Evolutionary conservation across 2,329 filamentous ascomycete species (phyloP).

Genomic region (Fusarium sublunatum): DNA sequence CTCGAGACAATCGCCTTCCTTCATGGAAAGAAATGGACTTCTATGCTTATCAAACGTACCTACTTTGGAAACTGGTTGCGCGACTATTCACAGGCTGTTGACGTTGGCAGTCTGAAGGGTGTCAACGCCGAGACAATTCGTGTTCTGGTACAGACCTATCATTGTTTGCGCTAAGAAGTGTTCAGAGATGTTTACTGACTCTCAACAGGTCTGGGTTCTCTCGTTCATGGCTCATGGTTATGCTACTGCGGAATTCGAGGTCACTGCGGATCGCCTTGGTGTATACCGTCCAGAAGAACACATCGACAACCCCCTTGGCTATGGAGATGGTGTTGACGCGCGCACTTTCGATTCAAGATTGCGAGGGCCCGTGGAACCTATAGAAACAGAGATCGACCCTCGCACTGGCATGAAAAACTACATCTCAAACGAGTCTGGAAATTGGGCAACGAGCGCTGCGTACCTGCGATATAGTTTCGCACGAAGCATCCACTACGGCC

Average conservation of each 20-base stretch:
- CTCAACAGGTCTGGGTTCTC: conserved; percentile 74
- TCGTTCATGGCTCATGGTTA: conserved; percentile 86
- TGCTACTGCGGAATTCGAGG: conserved; percentile 87
- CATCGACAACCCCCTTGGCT: conserved; percentile 83
- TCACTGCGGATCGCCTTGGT: conserved; percentile 81
- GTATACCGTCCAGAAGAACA: conserved; percentile 82
- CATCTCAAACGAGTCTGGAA: conserved; percentile 88
- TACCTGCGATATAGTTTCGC: conserved; percentile 82
- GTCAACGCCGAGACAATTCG: conserved; percentile 83
- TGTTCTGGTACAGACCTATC: conserved; percentile 64
- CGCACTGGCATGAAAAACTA: conserved; percentile 99
- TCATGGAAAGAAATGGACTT: conserved; percentile 86
- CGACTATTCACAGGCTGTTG: conserved; percentile 86
- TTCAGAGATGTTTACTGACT: conserved; percentile 5
- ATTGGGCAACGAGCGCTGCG: conserved; percentile 89
- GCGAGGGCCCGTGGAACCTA: conserved; percentile 77
- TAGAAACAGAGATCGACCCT: conserved; percentile 78
- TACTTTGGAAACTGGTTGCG: conserved; percentile 91
- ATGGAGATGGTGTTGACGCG: conserved; percentile 88
- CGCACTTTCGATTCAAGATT: conserved; percentile 83
- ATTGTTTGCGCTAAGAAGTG: background rate
- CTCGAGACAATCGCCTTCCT: conserved; percentile 81
- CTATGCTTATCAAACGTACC: conserved; percentile 78
- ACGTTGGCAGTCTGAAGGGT: conserved; percentile 82
- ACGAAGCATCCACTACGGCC: conserved; percentile 80